Evolutionary conservation across 2,329 filamentous ascomycete genomes (phyloP).

Genomic region (Aspergillus spinulosporus): DNA sequence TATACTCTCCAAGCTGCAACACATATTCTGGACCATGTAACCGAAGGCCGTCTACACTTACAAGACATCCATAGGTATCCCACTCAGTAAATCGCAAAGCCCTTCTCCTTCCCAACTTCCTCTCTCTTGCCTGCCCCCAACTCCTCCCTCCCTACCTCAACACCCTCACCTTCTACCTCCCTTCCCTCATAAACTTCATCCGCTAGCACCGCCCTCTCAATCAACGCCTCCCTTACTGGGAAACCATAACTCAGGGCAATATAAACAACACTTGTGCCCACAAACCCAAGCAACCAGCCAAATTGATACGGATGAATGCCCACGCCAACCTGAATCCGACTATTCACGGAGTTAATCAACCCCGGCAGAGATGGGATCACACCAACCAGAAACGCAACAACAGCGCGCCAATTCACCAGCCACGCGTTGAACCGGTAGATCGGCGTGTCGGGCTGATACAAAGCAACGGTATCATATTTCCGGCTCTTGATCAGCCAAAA

Average conservation of each 20-base stretch:
- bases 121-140: not conserved
- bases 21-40: not conserved
- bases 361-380: conserved; percentile 60
- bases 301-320: conserved; percentile 63
- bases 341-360: conserved; percentile 49
- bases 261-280: conserved; percentile 58
- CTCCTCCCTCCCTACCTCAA: conserved; percentile 5
- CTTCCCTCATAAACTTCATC: conserved; percentile 39
- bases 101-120: conserved; percentile 16
- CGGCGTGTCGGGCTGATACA: conserved; percentile 50
- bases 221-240: conserved; percentile 52
- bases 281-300: conserved; percentile 65
- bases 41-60: not conserved
- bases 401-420: conserved; percentile 62
- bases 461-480: conserved; percentile 53
- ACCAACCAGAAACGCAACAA: conserved; percentile 58
- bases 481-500: conserved; percentile 58
- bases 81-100: not conserved
- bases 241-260: conserved; percentile 50
- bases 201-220: conserved; percentile 41
- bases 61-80: too few relatives aligned
- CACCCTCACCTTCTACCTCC: conserved; percentile 27
- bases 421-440: conserved; percentile 53
- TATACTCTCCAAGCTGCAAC: too few relatives aligned
- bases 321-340: conserved; percentile 38